Conservation (phyloP, 345 rosid genomes). For the Punica granatum region DNA sequence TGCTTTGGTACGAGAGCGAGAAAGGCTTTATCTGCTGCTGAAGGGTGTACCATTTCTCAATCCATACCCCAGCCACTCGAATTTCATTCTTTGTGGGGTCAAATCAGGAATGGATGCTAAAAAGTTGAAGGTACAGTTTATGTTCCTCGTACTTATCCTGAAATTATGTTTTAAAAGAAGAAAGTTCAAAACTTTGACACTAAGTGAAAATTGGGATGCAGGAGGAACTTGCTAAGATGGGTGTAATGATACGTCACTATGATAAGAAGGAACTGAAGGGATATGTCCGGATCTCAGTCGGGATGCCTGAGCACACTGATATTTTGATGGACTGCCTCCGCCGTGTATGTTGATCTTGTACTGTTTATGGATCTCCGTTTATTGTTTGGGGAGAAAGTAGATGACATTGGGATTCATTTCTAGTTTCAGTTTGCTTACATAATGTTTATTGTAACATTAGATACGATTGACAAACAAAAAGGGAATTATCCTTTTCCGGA, state of each 20-base stretch:
- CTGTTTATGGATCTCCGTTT: background rate
- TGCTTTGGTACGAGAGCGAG: slow-evolving; percentile 61
- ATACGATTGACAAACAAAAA: no score
- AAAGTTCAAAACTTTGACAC: background rate
- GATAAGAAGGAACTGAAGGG: slow-evolving; percentile 70
- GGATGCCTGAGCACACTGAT: slow-evolving; percentile 84
- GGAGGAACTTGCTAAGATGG: slow-evolving; percentile 85
- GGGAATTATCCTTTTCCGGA: no score
- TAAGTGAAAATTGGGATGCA: slow-evolving; percentile 16
- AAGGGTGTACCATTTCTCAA: slow-evolving; percentile 68
- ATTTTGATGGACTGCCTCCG: slow-evolving; percentile 51
- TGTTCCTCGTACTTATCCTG: background rate
- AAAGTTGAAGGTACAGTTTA: slow-evolving; percentile 57
- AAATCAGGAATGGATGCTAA: slow-evolving; percentile 74
- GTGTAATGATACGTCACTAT: slow-evolving; percentile 93
- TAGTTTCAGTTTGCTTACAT: background rate
- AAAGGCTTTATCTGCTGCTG: slow-evolving; percentile 63
- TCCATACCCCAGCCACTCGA: slow-evolving; percentile 77
- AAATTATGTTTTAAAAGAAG: background rate
- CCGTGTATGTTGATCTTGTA: slow-evolving; percentile 25
- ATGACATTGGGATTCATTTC: background rate
- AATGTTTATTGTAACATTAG: no score
- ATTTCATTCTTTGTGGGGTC: slow-evolving; percentile 85
- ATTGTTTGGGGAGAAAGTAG: background rate
- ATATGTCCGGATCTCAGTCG: slow-evolving; percentile 67